A percentile compares a stretch with the other conserved stretches of the same genome.
Conservation (phyloP, 2,329 filamentous ascomycete species). For the Zymoseptoria passerinii region DNA sequence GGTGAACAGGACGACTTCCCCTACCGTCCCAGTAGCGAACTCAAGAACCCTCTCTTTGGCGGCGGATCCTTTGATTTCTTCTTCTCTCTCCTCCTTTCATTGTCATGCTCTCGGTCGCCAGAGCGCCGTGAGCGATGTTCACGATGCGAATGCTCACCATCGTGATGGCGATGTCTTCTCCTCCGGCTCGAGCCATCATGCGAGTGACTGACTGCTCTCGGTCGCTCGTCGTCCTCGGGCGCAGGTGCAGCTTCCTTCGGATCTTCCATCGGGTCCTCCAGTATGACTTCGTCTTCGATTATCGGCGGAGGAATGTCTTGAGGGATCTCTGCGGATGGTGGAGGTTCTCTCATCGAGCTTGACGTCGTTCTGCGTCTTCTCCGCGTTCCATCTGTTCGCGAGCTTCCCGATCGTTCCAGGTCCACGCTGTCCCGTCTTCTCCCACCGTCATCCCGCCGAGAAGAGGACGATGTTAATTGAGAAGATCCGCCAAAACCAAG, state of each 20-base stretch:
- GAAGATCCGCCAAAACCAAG: not conserved
- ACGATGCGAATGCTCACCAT: constrained; percentile 1
- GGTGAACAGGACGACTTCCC: not conserved
- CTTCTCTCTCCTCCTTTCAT: not conserved
- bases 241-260: not conserved
- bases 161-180: constrained; percentile 9
- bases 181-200: constrained; percentile 8
- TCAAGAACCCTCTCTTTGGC: constrained; percentile 1
- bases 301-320: constrained; percentile 2
- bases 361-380: not conserved
- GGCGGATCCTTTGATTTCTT: not conserved
- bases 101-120: constrained; percentile 1
- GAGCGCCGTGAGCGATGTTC: constrained; percentile 1
- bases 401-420: not conserved
- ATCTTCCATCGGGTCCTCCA: not conserved
- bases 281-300: constrained; percentile 2
- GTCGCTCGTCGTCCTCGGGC: not conserved
- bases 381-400: not conserved
- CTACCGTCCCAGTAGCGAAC: not conserved
- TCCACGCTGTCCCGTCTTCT: not conserved
- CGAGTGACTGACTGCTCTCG: not conserved
- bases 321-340: not conserved
- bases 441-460: not conserved
- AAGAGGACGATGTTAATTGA: not conserved
- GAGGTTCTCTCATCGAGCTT: not conserved